These are phyloP conservation scores for Verticillium zaregamsianum DNA, from an alignment of 2,329 filamentous ascomycete genomes.

Conservation along the genomic window DNA sequence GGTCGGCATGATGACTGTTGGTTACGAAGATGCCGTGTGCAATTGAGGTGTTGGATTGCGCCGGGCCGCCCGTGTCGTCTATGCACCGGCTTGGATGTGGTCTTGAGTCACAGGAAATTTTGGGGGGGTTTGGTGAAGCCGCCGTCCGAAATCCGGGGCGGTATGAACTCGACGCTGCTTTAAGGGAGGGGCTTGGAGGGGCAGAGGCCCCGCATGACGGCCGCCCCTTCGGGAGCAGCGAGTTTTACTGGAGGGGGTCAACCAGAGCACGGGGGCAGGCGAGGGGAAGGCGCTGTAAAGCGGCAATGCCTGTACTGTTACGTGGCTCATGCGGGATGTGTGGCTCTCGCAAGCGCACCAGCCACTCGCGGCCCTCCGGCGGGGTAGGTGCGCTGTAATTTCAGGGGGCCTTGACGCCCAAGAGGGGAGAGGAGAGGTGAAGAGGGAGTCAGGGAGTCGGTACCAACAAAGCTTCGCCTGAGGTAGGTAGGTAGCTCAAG, in stretches of 20 bases:
- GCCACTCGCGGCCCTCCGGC: neutral
- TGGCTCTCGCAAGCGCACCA: neutral
- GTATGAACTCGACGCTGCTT: neutral
- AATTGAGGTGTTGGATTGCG: constrained; percentile 1
- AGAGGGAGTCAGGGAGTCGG: neutral
- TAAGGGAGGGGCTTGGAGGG: neutral
- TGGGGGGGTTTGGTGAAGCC: constrained; percentile 12
- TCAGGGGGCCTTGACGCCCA: neutral
- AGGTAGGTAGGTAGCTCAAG: neutral
- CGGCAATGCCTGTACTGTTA: neutral
- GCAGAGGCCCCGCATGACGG: neutral
- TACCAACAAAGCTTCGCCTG: neutral
- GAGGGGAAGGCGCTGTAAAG: neutral
- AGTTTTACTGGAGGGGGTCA: too few relatives aligned
- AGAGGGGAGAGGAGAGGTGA: neutral
- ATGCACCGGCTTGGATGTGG: constrained; percentile 3
- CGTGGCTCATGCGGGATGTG: neutral
- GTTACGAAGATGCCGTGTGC: neutral
- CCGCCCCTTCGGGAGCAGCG: too few relatives aligned
- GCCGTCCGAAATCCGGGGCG: constrained; percentile 5
- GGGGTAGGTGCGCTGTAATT: neutral
- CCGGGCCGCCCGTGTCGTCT: neutral
- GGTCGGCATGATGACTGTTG: constrained; percentile 72
- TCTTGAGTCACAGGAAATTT: constrained; percentile 39
- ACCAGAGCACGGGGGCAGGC: too few relatives aligned